Evolutionary conservation across 1,139 yeast genomes (phyloP).

Genomic region (Candida sojae): DNA sequence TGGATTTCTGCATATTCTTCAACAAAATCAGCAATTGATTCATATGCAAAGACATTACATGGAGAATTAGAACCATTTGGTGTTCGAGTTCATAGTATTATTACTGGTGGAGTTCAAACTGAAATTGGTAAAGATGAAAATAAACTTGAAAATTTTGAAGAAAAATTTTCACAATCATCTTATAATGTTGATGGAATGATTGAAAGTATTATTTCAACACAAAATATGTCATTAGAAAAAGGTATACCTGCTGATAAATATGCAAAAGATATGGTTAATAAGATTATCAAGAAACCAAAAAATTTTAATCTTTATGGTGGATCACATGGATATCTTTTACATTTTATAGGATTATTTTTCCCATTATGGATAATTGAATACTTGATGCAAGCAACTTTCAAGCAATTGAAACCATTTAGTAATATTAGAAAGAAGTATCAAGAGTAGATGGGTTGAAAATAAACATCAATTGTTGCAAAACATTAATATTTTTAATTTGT

Average conservation of each 20-base stretch:
- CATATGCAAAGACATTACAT: conserved; percentile 62
- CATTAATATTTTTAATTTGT: no score
- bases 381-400: conserved; percentile 26
- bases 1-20: conserved; percentile 39
- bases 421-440: conserved; percentile 5
- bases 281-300: conserved; percentile 20
- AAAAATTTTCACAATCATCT: conserved; percentile 15
- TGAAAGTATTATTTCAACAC: conserved; percentile 24
- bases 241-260: conserved; percentile 26
- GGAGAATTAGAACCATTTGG: conserved; percentile 56
- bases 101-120: conserved; percentile 27
- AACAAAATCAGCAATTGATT: conserved; percentile 69
- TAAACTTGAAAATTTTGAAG: not conserved
- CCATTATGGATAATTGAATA: conserved; percentile 34
- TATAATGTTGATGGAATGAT: conserved; percentile 33
- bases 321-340: conserved; percentile 21
- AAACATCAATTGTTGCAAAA: not conserved
- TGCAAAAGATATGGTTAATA: conserved; percentile 29
- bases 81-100: conserved; percentile 36
- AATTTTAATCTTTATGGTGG: conserved; percentile 37
- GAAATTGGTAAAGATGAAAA: conserved; percentile 23
- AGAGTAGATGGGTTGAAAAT: not conserved
- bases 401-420: conserved; percentile 26
- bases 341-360: conserved; percentile 20
- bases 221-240: conserved; percentile 28